Conservation (phyloP, 352 stramenopile species). For the Elongisporangium undulatum region DNA sequence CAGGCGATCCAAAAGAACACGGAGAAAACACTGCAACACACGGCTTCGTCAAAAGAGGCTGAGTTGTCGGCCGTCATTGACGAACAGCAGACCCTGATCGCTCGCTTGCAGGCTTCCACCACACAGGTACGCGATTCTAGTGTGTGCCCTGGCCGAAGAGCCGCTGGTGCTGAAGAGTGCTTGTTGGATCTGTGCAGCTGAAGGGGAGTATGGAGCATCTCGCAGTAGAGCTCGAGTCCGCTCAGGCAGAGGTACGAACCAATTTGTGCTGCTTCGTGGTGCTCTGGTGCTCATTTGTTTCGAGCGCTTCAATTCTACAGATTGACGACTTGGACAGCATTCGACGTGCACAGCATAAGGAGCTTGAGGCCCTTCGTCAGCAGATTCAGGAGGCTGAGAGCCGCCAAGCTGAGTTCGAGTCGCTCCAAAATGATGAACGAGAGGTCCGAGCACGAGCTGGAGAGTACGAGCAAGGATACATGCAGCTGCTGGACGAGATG, state of each 20-base stretch:
- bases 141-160: neutral
- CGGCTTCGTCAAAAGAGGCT: conserved; percentile 16
- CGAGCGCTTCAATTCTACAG: conserved; percentile 10
- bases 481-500: conserved; percentile 46
- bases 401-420: conserved; percentile 23
- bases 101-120: conserved; percentile 19
- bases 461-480: conserved; percentile 71
- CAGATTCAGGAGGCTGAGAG: conserved; percentile 21
- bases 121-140: conserved; percentile 6
- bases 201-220: conserved; percentile 38
- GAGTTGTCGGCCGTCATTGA: conserved; percentile 21
- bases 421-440: conserved; percentile 31
- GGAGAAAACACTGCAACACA: conserved; percentile 17
- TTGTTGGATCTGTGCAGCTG: conserved; percentile 8
- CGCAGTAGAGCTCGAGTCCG: conserved; percentile 40
- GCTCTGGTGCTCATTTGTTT: neutral
- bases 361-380: conserved; percentile 23
- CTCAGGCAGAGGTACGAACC: conserved; percentile 39
- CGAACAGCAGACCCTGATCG: conserved; percentile 21
- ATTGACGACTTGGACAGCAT: conserved; percentile 33
- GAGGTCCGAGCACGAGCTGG: conserved; percentile 32
- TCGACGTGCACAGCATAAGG: conserved; percentile 28
- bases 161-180: neutral
- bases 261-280: neutral
- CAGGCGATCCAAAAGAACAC: conserved; percentile 12